These are phyloP conservation scores for Hypericum perforatum DNA, from an alignment of 345 rosid species.

Conservation along the genomic window DNA sequence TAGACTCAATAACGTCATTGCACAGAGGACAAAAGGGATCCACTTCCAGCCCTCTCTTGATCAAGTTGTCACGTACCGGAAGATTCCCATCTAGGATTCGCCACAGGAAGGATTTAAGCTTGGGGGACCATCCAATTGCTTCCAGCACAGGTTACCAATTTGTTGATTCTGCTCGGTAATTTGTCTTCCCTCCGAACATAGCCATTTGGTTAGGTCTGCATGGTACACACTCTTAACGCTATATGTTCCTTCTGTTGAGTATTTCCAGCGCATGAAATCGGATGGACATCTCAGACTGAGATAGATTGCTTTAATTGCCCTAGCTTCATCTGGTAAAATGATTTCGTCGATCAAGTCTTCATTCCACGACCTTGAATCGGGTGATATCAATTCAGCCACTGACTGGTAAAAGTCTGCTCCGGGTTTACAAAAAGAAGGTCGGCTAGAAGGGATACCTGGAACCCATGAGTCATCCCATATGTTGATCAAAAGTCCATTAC, in stretches of 20 bases:
- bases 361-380: too few species aligned
- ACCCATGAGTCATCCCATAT: too few species aligned
- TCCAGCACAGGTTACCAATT: background rate
- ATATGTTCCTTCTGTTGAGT: background rate
- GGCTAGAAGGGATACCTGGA: too few species aligned
- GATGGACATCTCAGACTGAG: background rate
- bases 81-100: background rate
- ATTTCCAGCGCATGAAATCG: background rate
- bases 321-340: too few species aligned
- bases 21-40: background rate
- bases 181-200: background rate
- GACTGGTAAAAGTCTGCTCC: too few species aligned
- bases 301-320: background rate
- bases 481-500: too few species aligned
- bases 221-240: background rate
- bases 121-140: too few species aligned
- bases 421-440: too few species aligned
- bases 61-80: background rate
- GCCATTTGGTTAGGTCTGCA: background rate
- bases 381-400: too few species aligned
- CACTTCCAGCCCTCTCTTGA: background rate
- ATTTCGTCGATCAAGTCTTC: background rate
- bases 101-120: background rate
- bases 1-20: background rate
- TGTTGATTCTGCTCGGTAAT: background rate